Base-by-base conservation (phyloP, 371 early-diverging fungal species). In the Chytridium lagenaria region DNA sequence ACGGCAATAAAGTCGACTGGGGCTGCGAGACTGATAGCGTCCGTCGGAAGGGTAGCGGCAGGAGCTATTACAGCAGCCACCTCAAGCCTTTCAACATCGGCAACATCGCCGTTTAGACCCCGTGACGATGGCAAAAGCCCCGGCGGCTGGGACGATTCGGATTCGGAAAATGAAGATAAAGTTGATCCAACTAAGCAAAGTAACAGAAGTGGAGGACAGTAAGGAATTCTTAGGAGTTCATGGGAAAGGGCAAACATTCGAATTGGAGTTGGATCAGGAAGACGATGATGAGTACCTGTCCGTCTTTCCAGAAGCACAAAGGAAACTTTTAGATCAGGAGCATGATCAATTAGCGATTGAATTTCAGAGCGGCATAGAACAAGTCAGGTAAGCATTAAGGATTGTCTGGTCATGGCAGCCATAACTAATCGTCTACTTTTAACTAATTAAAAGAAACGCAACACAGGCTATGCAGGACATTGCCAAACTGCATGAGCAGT, bases 281-380 rank as follows among this genome's bases (percentile, higher is more conserved):
- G 68, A 72, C n/a, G 77, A 75, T n/a, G 69, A 76, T 19, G 74
- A 71, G 16, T 67, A 69, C 31, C 44, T 66, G 26, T 37, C 49
- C 28, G 30, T 39, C 5, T 50, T 80, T 65, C 51, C 76, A 7
- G 64, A 68, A 31, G 55, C 69, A 36, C 67, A 78, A 37, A 55
- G 70, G 49, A 28, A 71, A 74, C 37, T 78, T 55, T 72, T 82
- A 34, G 78, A 82, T 59, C 26, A 22, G 7, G 83, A 79, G 72
- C 80, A 82, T 55, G 83, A 77, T 38, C 61, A 30, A 36, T 34
- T 82, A 36, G 37, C 78, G 63, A 73, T 50, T 23, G 64, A 71
- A 39, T 70, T 82, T 72, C 77, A 82, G 50, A 73, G 75, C 52
- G 77, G 69, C 39, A 28, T 80, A 59, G 83, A 82, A 44, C 80